Evolutionary conservation across 2,329 filamentous ascomycete genomes (phyloP).

Genomic region (Penicillium sp.): DNA sequence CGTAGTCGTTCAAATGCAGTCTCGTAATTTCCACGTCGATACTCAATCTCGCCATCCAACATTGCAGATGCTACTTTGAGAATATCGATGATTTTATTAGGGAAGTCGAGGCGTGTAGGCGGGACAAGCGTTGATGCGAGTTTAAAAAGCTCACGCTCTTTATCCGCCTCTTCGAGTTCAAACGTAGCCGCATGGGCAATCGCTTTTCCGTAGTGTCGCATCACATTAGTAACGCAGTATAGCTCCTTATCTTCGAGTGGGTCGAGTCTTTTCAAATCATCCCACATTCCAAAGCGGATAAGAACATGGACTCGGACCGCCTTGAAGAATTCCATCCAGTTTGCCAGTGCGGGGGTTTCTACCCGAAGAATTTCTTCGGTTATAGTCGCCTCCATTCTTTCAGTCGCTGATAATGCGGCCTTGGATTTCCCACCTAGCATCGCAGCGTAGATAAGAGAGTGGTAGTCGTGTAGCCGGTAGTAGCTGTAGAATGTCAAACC

Average conservation of each 20-base stretch:
- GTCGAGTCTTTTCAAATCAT: constrained; percentile 60
- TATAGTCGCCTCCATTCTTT: constrained; percentile 60
- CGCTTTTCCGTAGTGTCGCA: constrained; percentile 66
- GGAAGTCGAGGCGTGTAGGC: constrained; percentile 63
- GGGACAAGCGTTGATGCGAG: constrained; percentile 55
- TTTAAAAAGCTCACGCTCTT: constrained; percentile 53
- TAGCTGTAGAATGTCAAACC: constrained; percentile 70
- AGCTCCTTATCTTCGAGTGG: constrained; percentile 59
- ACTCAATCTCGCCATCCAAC: constrained; percentile 72
- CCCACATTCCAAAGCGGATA: constrained; percentile 71
- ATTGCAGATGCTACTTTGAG: constrained; percentile 62
- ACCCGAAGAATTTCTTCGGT: constrained; percentile 64
- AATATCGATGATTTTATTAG: constrained; percentile 64
- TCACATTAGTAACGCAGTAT: constrained; percentile 68
- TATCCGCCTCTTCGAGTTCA: constrained; percentile 54
- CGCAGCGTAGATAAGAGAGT: constrained; percentile 72
- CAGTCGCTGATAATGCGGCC: constrained; percentile 61
- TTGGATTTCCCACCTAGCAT: constrained; percentile 70
- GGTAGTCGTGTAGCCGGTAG: constrained; percentile 71
- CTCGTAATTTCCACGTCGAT: constrained; percentile 60
- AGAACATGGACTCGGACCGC: constrained; percentile 67
- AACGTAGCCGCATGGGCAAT: constrained; percentile 63
- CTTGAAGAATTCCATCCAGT: constrained; percentile 73
- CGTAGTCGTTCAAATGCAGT: constrained; percentile 59
- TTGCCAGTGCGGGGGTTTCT: constrained; percentile 70